Evolutionary conservation across 805 yeast genomes (phyloP).

Genomic region (Myxozyma kluyveri): DNA sequence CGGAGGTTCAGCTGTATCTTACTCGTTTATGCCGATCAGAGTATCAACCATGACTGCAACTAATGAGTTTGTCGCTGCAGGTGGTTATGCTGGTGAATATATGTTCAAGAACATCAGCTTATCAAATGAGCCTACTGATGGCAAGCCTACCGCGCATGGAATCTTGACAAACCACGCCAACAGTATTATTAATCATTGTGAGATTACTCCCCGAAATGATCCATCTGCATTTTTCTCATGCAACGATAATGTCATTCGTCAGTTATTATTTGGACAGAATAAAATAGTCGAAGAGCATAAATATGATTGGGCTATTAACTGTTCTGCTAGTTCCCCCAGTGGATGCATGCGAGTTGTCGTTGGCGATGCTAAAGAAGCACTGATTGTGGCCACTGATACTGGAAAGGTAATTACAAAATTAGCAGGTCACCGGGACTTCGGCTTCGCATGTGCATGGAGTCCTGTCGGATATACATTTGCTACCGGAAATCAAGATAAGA

Average conservation of each 20-base stretch:
- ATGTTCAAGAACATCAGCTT: slow-evolving; percentile 40
- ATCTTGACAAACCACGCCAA: slow-evolving; percentile 45
- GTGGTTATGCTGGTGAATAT: slow-evolving; percentile 55
- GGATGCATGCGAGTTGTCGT: slow-evolving; percentile 46
- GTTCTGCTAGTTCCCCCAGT: slow-evolving; percentile 47
- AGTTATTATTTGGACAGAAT: slow-evolving; percentile 41
- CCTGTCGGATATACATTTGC: slow-evolving; percentile 45
- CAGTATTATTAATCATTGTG: slow-evolving; percentile 54
- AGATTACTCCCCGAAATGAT: slow-evolving; percentile 35
- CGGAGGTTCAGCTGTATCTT: neutral
- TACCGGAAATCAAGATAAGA: slow-evolving; percentile 62
- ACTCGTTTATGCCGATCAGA: neutral
- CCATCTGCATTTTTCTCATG: slow-evolving; percentile 47
- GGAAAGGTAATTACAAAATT: slow-evolving; percentile 31
- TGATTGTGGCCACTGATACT: slow-evolving; percentile 47
- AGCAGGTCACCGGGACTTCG: slow-evolving; percentile 53
- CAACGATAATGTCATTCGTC: slow-evolving; percentile 48
- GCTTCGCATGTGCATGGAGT: slow-evolving; percentile 62
- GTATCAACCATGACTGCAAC: slow-evolving; percentile 51
- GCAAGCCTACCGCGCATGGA: slow-evolving; percentile 36
- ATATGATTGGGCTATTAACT: slow-evolving; percentile 52
- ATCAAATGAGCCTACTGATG: neutral
- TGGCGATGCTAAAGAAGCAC: slow-evolving; percentile 50
- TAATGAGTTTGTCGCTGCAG: slow-evolving; percentile 46
- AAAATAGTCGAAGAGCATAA: slow-evolving; percentile 22